Conservation (phyloP, 2,329 filamentous ascomycete genomes). For the Xenosphaeropsis pyriputrescens region DNA sequence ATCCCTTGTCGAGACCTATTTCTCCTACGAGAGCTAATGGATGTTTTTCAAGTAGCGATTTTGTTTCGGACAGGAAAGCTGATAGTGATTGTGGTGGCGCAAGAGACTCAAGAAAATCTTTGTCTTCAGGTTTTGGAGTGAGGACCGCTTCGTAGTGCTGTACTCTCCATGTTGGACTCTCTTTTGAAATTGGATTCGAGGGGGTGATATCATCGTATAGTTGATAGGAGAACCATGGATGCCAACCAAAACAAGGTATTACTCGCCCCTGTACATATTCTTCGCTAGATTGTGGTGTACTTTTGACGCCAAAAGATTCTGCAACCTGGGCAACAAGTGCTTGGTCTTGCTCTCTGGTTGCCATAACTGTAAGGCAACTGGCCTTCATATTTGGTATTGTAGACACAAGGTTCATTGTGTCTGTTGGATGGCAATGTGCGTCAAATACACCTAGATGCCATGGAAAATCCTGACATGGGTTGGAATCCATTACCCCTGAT, state of each 20-base stretch:
- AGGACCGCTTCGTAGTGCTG: conserved; percentile 56
- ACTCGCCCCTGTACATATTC: conserved; percentile 23
- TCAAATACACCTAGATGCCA: conserved; percentile 63
- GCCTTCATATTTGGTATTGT: conserved; percentile 51
- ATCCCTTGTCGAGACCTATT: conserved; percentile 63
- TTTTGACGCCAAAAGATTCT: conserved; percentile 31
- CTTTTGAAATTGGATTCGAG: conserved; percentile 7
- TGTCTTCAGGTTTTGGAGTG: conserved; percentile 33
- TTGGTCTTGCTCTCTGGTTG: conserved; percentile 63
- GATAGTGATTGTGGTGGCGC: conserved; percentile 47
- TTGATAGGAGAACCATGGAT: conserved; percentile 75
- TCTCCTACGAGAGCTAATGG: conserved; percentile 60
- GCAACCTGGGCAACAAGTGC: conserved; percentile 52
- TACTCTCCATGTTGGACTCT: conserved; percentile 22
- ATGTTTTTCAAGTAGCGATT: conserved; percentile 35
- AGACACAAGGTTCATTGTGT: conserved; percentile 49
- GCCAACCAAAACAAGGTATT: conserved; percentile 72
- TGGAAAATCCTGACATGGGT: conserved; percentile 28
- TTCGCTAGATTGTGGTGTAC: conserved; percentile 10
- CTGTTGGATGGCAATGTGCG: conserved; percentile 75
- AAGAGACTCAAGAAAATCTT: conserved; percentile 29
- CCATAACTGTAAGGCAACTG: conserved; percentile 57
- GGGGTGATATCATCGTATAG: conserved; percentile 45
- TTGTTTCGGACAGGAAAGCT: conserved; percentile 39
- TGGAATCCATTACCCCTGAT: background rate